A percentile compares a stretch with the other conserved stretches of the same genome.
Evolutionary conservation across 1,284 basidiomycete species (phyloP).

Genomic region (Tilletiaria anomala): DNA sequence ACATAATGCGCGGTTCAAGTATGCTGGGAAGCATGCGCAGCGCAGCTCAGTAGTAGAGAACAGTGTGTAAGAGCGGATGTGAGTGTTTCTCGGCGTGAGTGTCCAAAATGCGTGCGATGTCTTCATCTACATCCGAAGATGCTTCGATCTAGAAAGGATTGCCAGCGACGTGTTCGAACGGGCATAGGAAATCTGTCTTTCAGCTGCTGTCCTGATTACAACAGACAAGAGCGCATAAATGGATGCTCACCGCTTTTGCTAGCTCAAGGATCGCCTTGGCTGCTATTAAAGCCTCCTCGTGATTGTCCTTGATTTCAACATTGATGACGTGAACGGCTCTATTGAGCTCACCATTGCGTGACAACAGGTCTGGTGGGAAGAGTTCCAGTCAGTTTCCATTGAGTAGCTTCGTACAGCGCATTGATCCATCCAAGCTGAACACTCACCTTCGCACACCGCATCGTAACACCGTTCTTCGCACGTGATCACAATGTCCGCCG

Average conservation of each 20-base stretch:
- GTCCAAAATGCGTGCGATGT: constrained; percentile 73
- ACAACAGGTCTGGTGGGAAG: constrained; percentile 58
- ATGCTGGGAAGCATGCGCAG: too few relatives aligned
- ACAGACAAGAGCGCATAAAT: too few relatives aligned
- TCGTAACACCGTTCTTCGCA: constrained; percentile 99
- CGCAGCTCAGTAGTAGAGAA: constrained; percentile 28
- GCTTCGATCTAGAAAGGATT: background rate
- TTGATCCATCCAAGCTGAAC: background rate
- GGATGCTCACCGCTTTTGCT: constrained; percentile 67
- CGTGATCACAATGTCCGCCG: constrained; percentile 91
- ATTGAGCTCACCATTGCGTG: constrained; percentile 78
- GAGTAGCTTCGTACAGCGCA: background rate
- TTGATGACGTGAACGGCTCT: constrained; percentile 92
- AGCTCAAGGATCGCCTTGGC: constrained; percentile 89
- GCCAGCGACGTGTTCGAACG: too few relatives aligned
- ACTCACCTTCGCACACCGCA: constrained; percentile 86
- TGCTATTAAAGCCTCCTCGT: constrained; percentile 90
- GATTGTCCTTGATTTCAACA: constrained; percentile 97
- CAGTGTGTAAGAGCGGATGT: constrained; percentile 77
- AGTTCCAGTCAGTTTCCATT: background rate
- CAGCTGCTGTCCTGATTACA: too few relatives aligned
- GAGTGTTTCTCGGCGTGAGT: constrained; percentile 75
- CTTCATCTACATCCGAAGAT: constrained; percentile 66
- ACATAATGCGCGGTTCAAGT: too few relatives aligned
- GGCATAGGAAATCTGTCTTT: background rate